Base-by-base conservation (phyloP, 129 eudicot species). In the Saussurea involucrata region DNA sequence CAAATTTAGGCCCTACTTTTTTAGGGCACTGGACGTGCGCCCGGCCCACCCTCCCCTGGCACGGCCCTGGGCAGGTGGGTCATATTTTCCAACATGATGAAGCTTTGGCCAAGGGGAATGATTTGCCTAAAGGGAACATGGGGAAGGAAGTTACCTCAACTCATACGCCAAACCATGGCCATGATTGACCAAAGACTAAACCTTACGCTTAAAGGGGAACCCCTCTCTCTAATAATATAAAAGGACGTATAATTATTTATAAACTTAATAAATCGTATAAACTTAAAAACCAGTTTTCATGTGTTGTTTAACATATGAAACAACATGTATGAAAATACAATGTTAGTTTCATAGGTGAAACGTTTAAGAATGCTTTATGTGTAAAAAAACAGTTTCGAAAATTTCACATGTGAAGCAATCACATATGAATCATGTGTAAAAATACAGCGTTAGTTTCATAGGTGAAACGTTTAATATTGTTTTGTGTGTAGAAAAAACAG, bases 51-150 rank as follows among this genome's bases (percentile, higher is more conserved):
- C n/a, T n/a, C n/a, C n/a, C n/a, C n/a, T n/a, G n/a, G n/a, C n/a
- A n/a, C n/a, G n/a, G n/a, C n/a, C n/a, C n/a, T n/a, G n/a, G n/a
- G 22, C 44, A 53, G 21, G 61, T 53, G 61, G 61, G 61, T 53
- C 24, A n/a, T 53, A 65, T 21, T 29, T 36, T 42, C 57, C 66
- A 25, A 71, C 72, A 71, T 42, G 68, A 37, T 22, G 28, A 63
- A 75, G 7, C 7, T 73, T 21, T 31, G 76, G 65, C 73, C 32
- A 66, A 36, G 24, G 66, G 60, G 60, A 32, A 36, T 66, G 36
- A 73, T 73, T 66, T 67, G 68, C 55, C 79, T 24, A 24, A 80
- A 36, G 36, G 78, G 84, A 80, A 80, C 83, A 80, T 73, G 79
- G 73, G 73, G 33, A 71, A 40, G 49, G 64, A 78, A 78, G 36